Evolutionary conservation across 345 rosid genomes (phyloP).

Genomic region (Salix koriyanagi): DNA sequence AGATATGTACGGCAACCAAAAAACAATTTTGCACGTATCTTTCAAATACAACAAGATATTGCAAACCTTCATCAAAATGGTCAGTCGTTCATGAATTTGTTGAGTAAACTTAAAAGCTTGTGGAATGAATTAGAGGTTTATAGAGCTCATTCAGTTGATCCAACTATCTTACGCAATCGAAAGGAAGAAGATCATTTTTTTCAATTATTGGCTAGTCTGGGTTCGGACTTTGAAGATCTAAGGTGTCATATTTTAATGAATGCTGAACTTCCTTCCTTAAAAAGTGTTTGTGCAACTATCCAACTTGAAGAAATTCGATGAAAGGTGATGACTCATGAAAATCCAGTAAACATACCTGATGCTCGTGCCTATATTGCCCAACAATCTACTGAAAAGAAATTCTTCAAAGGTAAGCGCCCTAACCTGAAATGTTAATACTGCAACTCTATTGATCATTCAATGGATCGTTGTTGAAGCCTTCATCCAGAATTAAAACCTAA

Average conservation of each 20-base stretch:
- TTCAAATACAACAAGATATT: not conserved
- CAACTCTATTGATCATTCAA: too few species aligned
- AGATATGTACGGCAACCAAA: slow-evolving; percentile 1
- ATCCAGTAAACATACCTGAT: too few species aligned
- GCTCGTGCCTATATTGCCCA: too few species aligned
- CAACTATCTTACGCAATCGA: not conserved
- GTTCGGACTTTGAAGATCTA: not conserved
- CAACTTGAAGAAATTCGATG: not conserved
- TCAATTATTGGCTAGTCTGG: not conserved
- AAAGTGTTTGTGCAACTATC: not conserved
- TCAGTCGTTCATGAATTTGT: not conserved
- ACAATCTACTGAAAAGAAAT: too few species aligned
- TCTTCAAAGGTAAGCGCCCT: too few species aligned
- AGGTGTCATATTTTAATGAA: not conserved
- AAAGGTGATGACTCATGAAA: too few species aligned
- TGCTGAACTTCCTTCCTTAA: not conserved
- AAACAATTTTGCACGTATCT: not conserved
- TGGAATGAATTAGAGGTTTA: slow-evolving; percentile 4
- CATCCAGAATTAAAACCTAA: too few species aligned
- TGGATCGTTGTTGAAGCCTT: too few species aligned
- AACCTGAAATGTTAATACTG: too few species aligned
- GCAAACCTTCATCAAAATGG: not conserved
- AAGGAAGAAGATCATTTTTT: not conserved
- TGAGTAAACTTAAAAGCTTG: not conserved
- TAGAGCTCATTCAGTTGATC: not conserved